Evolutionary conservation across 139 green algal genomes (phyloP).

Genomic region (Axilococcus clingmanii): DNA sequence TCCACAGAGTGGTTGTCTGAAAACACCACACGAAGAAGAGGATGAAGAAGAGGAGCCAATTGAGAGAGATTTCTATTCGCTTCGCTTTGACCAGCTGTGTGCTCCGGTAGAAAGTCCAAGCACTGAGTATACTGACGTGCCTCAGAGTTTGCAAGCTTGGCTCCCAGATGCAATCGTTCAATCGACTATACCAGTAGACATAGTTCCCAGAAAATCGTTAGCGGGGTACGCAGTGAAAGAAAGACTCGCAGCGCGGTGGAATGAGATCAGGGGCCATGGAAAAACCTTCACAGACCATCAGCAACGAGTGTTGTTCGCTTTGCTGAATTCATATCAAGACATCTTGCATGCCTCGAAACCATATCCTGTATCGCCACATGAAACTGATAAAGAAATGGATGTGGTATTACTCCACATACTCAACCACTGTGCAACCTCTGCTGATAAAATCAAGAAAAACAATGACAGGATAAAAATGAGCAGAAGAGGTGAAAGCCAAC

Average conservation of each 20-base stretch:
- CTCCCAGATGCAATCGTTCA: no score
- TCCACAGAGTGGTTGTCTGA: no score
- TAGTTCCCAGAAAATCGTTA: no score
- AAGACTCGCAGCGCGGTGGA: conserved; percentile 43
- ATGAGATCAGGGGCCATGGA: conserved; percentile 29
- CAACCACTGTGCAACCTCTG: conserved; percentile 68
- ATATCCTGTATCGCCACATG: conserved; percentile 35
- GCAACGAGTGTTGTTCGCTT: conserved; percentile 45
- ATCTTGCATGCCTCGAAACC: conserved; percentile 29
- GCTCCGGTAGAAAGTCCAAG: no score
- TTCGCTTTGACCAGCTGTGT: no score
- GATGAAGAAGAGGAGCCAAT: no score
- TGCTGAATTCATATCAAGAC: conserved; percentile 50
- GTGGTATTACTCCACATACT: conserved; percentile 71
- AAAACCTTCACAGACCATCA: conserved; percentile 7
- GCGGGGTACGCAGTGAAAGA: conserved; percentile 41
- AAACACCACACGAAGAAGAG: no score
- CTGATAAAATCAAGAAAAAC: conserved; percentile 78
- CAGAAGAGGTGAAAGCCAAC: neutral
- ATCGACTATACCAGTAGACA: no score
- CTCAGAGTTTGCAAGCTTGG: no score
- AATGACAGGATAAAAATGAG: conserved; percentile 41
- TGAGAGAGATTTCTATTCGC: no score
- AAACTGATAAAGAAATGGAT: conserved; percentile 41
- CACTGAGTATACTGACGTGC: no score